Evolutionary conservation across 2,329 filamentous ascomycete species (phyloP).

Genomic region (Ceratocystis diversiconidia): DNA sequence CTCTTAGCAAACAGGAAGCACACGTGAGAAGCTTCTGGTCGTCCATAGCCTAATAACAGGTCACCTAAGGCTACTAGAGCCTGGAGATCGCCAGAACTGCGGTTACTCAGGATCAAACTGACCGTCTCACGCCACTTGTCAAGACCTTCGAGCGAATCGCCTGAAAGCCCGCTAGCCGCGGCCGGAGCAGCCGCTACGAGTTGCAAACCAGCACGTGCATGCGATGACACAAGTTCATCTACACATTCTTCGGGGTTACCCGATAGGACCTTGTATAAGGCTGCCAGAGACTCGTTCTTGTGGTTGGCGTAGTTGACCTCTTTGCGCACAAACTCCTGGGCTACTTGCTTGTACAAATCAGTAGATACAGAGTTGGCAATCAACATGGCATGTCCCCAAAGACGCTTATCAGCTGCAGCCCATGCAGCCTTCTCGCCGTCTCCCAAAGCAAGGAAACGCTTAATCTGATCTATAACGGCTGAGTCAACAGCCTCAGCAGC

Average conservation of each 20-base stretch:
- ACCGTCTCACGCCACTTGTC: slow-evolving; percentile 92
- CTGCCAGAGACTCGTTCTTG: slow-evolving; percentile 75
- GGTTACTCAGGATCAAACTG: slow-evolving; percentile 72
- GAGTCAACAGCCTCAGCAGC: slow-evolving; percentile 53
- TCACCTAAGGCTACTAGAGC: slow-evolving; percentile 69
- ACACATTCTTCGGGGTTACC: slow-evolving; percentile 90
- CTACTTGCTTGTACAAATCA: slow-evolving; percentile 80
- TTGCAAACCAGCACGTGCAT: slow-evolving; percentile 81
- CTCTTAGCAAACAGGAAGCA: slow-evolving; percentile 79
- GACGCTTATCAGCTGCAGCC: slow-evolving; percentile 78
- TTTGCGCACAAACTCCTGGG: slow-evolving; percentile 88
- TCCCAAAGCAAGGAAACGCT: slow-evolving; percentile 59
- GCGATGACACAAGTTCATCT: slow-evolving; percentile 85
- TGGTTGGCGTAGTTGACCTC: slow-evolving; percentile 74
- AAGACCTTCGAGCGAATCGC: slow-evolving; percentile 67
- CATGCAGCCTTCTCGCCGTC: slow-evolving; percentile 85
- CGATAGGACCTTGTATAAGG: slow-evolving; percentile 84
- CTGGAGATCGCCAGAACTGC: slow-evolving; percentile 57
- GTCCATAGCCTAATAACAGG: slow-evolving; percentile 69
- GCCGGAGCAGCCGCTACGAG: slow-evolving; percentile 65
- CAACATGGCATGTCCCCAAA: slow-evolving; percentile 95
- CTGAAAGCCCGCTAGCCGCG: slow-evolving; percentile 32
- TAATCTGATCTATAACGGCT: slow-evolving; percentile 55
- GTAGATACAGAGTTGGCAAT: slow-evolving; percentile 66
- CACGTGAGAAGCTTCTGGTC: slow-evolving; percentile 81